Evolutionary conservation across 2,329 filamentous ascomycete genomes (phyloP).

Genomic region (Fusarium brevicatenulatum): DNA sequence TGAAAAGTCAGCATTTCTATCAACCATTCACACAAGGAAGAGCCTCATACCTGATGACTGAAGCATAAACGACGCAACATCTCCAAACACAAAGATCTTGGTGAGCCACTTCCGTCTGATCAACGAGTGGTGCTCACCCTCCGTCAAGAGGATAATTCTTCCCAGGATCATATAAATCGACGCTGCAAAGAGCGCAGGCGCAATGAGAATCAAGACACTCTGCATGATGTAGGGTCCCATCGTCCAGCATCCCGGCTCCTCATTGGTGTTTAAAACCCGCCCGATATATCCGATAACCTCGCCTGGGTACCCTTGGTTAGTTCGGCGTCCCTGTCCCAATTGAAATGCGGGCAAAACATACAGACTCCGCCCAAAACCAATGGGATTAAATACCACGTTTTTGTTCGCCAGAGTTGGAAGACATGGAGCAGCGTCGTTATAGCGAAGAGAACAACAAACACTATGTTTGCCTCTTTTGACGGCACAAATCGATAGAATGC

Average conservation of each 20-base stretch:
- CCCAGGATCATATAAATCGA: slow-evolving; percentile 60
- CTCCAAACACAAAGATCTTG: slow-evolving; percentile 63
- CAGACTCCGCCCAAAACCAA: slow-evolving; percentile 39
- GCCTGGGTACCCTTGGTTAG: slow-evolving; percentile 22
- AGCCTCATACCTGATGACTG: slow-evolving; percentile 34
- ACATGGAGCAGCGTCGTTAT: slow-evolving; percentile 36
- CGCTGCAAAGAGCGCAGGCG: slow-evolving; percentile 58
- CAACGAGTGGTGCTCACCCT: slow-evolving; percentile 53
- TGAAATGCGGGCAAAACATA: slow-evolving; percentile 11
- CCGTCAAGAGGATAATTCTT: slow-evolving; percentile 50
- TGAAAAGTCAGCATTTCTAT: slow-evolving; percentile 1
- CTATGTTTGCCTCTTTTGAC: slow-evolving; percentile 35
- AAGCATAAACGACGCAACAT: slow-evolving; percentile 57
- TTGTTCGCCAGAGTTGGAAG: slow-evolving; percentile 39
- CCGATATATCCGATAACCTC: slow-evolving; percentile 56
- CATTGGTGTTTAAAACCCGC: slow-evolving; percentile 54
- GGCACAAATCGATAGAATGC: slow-evolving; percentile 41
- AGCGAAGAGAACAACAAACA: slow-evolving; percentile 41
- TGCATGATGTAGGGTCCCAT: slow-evolving; percentile 54
- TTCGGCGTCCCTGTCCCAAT: not conserved
- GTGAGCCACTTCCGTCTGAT: slow-evolving; percentile 58
- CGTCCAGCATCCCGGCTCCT: slow-evolving; percentile 51
- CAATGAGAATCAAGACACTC: slow-evolving; percentile 51
- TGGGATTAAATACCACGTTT: slow-evolving; percentile 43
- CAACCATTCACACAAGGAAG: no score